phyloP scores from a whole-genome alignment of 768 basidiomycete species.

The Trametes cubensis region DNA sequence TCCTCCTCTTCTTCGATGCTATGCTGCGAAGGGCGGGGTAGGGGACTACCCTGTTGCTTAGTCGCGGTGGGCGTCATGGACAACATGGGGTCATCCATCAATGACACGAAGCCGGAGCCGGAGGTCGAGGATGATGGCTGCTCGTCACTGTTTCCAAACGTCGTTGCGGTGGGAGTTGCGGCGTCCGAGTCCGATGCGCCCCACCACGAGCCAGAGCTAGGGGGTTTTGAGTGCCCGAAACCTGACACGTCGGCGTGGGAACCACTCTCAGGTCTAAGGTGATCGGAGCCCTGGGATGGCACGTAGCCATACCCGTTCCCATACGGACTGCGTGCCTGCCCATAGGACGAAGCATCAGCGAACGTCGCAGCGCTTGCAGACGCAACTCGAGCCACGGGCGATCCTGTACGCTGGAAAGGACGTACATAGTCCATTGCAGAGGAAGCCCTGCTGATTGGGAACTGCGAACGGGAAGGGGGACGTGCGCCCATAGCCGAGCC shows the following conservation, averaged over 20 bases:
- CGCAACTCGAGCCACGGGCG: slow-evolving; percentile 56
- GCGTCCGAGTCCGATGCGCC: slow-evolving; percentile 46
- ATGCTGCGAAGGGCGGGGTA: slow-evolving; percentile 21
- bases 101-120: slow-evolving; percentile 67
- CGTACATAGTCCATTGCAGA: slow-evolving; percentile 79
- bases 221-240: slow-evolving; percentile 34
- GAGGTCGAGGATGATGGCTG: slow-evolving; percentile 41
- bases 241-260: slow-evolving; percentile 24
- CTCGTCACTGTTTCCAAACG: slow-evolving; percentile 61
- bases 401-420: slow-evolving; percentile 45
- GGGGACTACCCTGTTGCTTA: slow-evolving; percentile 17
- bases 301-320: slow-evolving; percentile 46
- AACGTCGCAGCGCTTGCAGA: slow-evolving; percentile 59
- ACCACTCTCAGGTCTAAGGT: slow-evolving; percentile 18
- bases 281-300: slow-evolving; percentile 24
- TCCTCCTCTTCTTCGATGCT: slow-evolving; percentile 61
- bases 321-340: slow-evolving; percentile 30
- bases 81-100: slow-evolving; percentile 69
- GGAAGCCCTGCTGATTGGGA: slow-evolving; percentile 68
- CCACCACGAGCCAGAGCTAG: slow-evolving; percentile 61
- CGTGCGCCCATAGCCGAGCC: slow-evolving; percentile 71
- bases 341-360: slow-evolving; percentile 43
- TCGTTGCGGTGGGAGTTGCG: slow-evolving; percentile 69
- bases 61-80: slow-evolving; percentile 39
- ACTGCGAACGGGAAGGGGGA: slow-evolving; percentile 46